These are phyloP conservation scores for Aspergillus ochraceoroseus DNA, from an alignment of 2,329 filamentous ascomycete genomes.

Conservation along the genomic window DNA sequence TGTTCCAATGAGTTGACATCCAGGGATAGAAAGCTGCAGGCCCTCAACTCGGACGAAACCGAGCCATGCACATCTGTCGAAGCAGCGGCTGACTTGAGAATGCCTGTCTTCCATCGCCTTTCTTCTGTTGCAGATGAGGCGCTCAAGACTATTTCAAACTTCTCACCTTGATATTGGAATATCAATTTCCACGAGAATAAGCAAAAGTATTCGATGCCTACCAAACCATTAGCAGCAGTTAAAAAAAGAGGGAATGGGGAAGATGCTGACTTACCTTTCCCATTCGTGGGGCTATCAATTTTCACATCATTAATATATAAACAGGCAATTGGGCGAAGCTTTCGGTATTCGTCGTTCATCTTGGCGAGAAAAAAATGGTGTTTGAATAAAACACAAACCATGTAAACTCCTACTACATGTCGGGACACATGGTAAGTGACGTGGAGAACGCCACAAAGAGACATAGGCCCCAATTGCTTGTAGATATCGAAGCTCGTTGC, in stretches of 20 bases:
- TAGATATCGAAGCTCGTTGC: constrained; percentile 53
- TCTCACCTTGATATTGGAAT: constrained; percentile 69
- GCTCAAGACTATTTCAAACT: constrained; percentile 81
- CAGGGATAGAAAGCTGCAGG: constrained; percentile 50
- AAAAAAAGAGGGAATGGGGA: background rate
- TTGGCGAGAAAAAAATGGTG: constrained; percentile 72
- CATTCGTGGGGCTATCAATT: constrained; percentile 35
- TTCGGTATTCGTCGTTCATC: constrained; percentile 57
- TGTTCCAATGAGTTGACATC: constrained; percentile 66
- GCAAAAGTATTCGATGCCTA: constrained; percentile 80
- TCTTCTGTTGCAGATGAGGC: constrained; percentile 80
- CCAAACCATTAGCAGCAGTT: constrained; percentile 15
- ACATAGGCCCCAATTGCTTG: constrained; percentile 72
- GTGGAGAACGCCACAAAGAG: constrained; percentile 76
- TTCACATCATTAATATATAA: constrained; percentile 54
- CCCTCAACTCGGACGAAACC: constrained; percentile 26
- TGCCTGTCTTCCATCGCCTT: constrained; percentile 68
- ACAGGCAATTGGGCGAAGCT: constrained; percentile 70
- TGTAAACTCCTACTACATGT: constrained; percentile 68
- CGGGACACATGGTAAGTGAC: constrained; percentile 72
- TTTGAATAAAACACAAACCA: constrained; percentile 79
- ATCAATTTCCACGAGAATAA: constrained; percentile 88
- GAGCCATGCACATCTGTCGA: constrained; percentile 51
- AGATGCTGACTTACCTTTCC: constrained; percentile 29
- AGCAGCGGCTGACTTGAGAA: constrained; percentile 52